Conservation (phyloP, 2,329 filamentous ascomycete genomes). For the Botrytis squamosa region DNA sequence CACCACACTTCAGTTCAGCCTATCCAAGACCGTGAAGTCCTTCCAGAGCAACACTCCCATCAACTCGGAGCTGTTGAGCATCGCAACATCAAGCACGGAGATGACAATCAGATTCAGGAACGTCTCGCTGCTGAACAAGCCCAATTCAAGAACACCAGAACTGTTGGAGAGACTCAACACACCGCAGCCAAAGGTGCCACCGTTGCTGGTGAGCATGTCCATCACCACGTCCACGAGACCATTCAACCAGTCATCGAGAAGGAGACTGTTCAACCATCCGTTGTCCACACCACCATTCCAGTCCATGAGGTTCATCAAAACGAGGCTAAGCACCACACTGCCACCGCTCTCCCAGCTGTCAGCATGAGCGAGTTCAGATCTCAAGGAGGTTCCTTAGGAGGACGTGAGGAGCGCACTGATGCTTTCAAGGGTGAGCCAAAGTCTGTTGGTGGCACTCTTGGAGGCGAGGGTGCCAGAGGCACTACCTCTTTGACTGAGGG, state of each 20-base stretch:
- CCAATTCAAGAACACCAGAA: conserved; percentile 52
- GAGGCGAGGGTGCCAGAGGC: conserved; percentile 33
- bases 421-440: conserved; percentile 63
- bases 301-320: conserved; percentile 72
- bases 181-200: conserved; percentile 49
- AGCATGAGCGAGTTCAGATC: conserved; percentile 61
- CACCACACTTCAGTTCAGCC: conserved; percentile 70
- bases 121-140: conserved; percentile 53
- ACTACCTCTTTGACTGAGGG: conserved; percentile 36
- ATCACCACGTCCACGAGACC: conserved; percentile 52
- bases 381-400: conserved; percentile 53
- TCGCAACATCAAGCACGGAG: conserved; percentile 60
- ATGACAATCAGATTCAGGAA: conserved; percentile 48
- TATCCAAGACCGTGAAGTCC: conserved; percentile 52
- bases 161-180: conserved; percentile 48
- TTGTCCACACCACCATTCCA: conserved; percentile 70
- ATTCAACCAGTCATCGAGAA: conserved; percentile 70
- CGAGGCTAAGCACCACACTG: conserved; percentile 62
- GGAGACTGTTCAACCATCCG: conserved; percentile 63
- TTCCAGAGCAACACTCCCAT: conserved; percentile 61
- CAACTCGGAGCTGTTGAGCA: conserved; percentile 59
- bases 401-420: conserved; percentile 55
- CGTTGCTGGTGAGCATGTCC: conserved; percentile 60
- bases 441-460: conserved; percentile 41
- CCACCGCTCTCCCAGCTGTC: conserved; percentile 62